Evolutionary conservation across 495 filamentous ascomycete species (phyloP).

Genomic region (Sordaria brevicollis): DNA sequence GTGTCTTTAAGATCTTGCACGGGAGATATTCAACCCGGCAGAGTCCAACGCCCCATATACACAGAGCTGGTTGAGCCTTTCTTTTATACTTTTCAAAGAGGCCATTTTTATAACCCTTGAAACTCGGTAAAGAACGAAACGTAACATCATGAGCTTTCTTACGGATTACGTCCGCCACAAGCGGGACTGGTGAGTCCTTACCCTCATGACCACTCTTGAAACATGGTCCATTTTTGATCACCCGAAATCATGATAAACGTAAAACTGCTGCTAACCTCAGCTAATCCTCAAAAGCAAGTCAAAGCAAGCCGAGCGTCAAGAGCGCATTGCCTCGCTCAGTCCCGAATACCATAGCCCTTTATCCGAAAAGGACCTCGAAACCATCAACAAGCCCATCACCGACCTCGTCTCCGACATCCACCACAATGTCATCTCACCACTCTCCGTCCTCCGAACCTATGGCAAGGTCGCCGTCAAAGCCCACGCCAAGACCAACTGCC

Average conservation of each 20-base stretch:
- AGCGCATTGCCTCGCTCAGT: constrained; percentile 57
- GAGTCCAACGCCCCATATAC: neutral
- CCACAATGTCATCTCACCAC: constrained; percentile 47
- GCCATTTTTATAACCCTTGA: neutral
- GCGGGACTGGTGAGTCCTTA: constrained; percentile 43
- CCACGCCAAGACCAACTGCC: constrained; percentile 79
- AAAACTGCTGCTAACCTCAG: neutral
- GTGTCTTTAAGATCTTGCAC: neutral
- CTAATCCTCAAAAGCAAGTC: constrained; percentile 45
- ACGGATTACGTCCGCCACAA: constrained; percentile 51
- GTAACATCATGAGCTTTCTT: constrained; percentile 34
- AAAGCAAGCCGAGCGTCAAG: constrained; percentile 67
- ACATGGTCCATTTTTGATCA: neutral
- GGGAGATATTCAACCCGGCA: neutral
- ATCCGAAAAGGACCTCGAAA: constrained; percentile 46
- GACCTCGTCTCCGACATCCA: constrained; percentile 73
- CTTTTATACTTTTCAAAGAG: neutral
- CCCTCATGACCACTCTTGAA: neutral
- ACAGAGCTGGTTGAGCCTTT: neutral
- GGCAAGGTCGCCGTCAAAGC: constrained; percentile 80
- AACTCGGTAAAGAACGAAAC: neutral
- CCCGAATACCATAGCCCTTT: constrained; percentile 55
- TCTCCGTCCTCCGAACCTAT: constrained; percentile 78
- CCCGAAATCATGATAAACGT: neutral
- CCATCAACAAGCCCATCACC: constrained; percentile 66